These are phyloP conservation scores for Botryosphaeria dothidea DNA, from an alignment of 2,329 filamentous ascomycete genomes.

Conservation along the genomic window DNA sequence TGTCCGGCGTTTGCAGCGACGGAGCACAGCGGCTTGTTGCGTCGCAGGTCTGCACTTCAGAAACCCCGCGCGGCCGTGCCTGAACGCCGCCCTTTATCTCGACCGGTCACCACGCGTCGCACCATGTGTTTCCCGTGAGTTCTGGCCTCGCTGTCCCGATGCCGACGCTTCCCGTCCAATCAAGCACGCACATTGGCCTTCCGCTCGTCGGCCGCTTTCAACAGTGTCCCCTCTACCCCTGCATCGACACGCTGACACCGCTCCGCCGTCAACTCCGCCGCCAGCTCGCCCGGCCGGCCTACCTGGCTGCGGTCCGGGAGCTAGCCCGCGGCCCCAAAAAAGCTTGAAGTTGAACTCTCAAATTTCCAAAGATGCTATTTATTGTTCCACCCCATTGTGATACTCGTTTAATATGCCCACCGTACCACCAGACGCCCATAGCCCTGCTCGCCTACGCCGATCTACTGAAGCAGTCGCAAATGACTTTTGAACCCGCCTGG, in stretches of 20 bases:
- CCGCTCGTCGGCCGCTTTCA: neutral
- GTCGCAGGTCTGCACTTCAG: neutral
- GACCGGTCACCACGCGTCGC: neutral
- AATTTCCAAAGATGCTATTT: constrained; percentile 3
- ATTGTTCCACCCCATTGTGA: neutral
- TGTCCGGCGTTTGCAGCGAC: neutral
- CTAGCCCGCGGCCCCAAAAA: neutral
- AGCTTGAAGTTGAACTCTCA: neutral
- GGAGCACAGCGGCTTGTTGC: neutral
- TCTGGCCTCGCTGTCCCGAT: neutral
- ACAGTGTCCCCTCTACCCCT: neutral
- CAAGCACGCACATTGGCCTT: constrained; percentile 6
- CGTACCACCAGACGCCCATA: neutral
- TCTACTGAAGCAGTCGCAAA: neutral
- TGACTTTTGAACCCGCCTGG: neutral
- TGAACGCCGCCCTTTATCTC: neutral
- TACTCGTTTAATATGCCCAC: neutral
- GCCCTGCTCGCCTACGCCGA: constrained; percentile 3
- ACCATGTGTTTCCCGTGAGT: neutral
- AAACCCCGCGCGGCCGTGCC: neutral
- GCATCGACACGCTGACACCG: neutral
- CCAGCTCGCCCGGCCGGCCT: neutral
- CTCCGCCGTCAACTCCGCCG: neutral
- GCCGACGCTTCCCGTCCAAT: constrained; percentile 4
- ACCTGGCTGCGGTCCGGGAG: neutral